Conservation (phyloP, 352 stramenopile genomes). For the Aphanomyces cochlioides region DNA sequence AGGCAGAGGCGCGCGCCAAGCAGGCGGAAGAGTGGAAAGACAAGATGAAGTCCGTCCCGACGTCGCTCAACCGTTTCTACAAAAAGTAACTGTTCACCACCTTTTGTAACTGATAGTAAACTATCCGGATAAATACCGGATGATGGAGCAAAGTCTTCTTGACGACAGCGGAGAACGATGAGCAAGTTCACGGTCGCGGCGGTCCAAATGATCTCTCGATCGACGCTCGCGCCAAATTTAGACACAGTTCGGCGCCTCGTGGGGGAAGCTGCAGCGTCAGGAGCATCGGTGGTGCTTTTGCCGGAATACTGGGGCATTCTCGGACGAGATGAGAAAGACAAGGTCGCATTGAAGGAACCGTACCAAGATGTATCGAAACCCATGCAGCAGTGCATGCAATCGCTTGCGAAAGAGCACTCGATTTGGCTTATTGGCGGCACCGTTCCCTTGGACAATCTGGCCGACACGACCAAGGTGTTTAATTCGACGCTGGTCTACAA, state of each 20-base stretch:
- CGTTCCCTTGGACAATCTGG: conserved; percentile 11
- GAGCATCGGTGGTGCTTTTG: conserved; percentile 15
- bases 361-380: conserved; percentile 4
- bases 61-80: conserved; percentile 81
- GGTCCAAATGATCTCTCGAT: conserved; percentile 16
- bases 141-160: background rate
- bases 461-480: conserved; percentile 25
- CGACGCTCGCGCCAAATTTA: conserved; percentile 18
- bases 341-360: conserved; percentile 9
- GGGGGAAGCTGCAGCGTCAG: conserved; percentile 17
- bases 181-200: conserved; percentile 19
- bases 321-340: conserved; percentile 19
- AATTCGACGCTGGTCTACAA: conserved; percentile 29
- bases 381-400: conserved; percentile 28
- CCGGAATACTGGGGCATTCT: conserved; percentile 24
- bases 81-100: conserved; percentile 11
- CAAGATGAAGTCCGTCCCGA: conserved; percentile 68
- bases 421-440: conserved; percentile 24
- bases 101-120: background rate
- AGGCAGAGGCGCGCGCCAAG: conserved; percentile 60
- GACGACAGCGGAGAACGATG: background rate
- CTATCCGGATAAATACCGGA: conserved; percentile 4
- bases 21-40: conserved; percentile 77
- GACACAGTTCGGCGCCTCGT: conserved; percentile 20
- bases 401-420: conserved; percentile 1